These are phyloP conservation scores for Trichoderma cornu-damae DNA, from an alignment of 2,329 filamentous ascomycete species.

Conservation along the genomic window DNA sequence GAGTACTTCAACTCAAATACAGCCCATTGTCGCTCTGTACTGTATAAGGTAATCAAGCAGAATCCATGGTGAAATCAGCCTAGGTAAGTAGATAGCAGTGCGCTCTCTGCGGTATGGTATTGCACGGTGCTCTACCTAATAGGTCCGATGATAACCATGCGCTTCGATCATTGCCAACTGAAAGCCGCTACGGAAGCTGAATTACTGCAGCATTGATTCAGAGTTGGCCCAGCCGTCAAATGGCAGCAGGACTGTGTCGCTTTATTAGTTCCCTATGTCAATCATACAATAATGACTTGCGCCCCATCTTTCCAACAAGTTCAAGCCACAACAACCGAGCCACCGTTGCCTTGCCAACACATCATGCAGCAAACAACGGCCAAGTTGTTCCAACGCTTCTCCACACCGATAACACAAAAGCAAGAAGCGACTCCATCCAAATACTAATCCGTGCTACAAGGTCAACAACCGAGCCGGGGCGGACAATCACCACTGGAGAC, in stretches of 20 bases:
- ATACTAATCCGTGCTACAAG: neutral
- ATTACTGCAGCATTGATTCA: too few relatives aligned
- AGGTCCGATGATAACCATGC: too few relatives aligned
- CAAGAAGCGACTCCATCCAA: slow-evolving; percentile 4
- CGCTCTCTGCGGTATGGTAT: too few relatives aligned
- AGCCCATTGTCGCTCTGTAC: too few relatives aligned
- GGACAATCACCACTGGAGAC: neutral
- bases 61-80: too few relatives aligned
- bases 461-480: slow-evolving; percentile 14
- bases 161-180: neutral
- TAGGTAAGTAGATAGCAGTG: too few relatives aligned
- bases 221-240: neutral
- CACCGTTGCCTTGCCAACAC: slow-evolving; percentile 17
- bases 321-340: slow-evolving; percentile 6
- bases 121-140: neutral
- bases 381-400: neutral
- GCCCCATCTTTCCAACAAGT: neutral
- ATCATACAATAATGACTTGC: too few relatives aligned
- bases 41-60: too few relatives aligned
- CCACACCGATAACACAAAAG: slow-evolving; percentile 18
- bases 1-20: too few relatives aligned
- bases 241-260: neutral
- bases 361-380: slow-evolving; percentile 12
- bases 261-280: too few relatives aligned
- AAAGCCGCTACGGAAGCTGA: neutral